Percentiles rank a stretch among this genome's conserved stretches.
phyloP scores from a whole-genome alignment of 2,329 filamentous ascomycete species.

The Rhynchosporium graminicola region DNA sequence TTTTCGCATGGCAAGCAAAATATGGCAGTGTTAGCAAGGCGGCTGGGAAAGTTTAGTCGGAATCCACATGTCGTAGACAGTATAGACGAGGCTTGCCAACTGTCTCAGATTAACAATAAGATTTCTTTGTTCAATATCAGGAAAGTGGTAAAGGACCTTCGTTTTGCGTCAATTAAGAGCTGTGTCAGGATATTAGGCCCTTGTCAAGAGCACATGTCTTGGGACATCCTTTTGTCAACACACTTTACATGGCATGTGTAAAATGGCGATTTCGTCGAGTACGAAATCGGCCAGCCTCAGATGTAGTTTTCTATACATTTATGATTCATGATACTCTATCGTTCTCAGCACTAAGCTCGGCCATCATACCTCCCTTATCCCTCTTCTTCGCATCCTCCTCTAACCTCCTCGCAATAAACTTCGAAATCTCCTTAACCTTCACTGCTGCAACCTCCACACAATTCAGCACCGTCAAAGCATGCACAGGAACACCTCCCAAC shows the following conservation, averaged over 20 bases:
- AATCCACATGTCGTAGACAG: background rate
- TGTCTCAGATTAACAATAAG: too few relatives aligned
- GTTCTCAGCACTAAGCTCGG: conserved; percentile 80
- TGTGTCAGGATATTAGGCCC: too few relatives aligned
- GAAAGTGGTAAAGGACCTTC: too few relatives aligned
- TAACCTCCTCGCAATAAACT: conserved; percentile 70
- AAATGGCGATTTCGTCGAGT: too few relatives aligned
- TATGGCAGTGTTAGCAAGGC: conserved; percentile 74
- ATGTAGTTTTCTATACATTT: conserved; percentile 10
- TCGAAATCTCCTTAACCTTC: conserved; percentile 80
- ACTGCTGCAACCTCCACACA: conserved; percentile 73
- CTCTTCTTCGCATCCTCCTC: conserved; percentile 76
- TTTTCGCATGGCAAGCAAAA: conserved; percentile 98
- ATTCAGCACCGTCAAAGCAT: conserved; percentile 75
- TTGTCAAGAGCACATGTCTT: too few relatives aligned
- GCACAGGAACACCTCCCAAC: conserved; percentile 78
- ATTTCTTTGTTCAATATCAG: too few relatives aligned
- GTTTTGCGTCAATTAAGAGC: too few relatives aligned
- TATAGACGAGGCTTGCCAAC: background rate
- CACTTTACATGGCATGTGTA: too few relatives aligned
- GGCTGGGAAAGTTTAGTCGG: conserved; percentile 4
- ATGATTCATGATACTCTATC: conserved; percentile 53
- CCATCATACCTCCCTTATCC: conserved; percentile 76
- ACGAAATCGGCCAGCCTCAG: too few relatives aligned
- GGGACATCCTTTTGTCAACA: too few relatives aligned